These are phyloP conservation scores for Candida suzukii DNA, from an alignment of 805 yeast genomes.

Conservation along the genomic window DNA sequence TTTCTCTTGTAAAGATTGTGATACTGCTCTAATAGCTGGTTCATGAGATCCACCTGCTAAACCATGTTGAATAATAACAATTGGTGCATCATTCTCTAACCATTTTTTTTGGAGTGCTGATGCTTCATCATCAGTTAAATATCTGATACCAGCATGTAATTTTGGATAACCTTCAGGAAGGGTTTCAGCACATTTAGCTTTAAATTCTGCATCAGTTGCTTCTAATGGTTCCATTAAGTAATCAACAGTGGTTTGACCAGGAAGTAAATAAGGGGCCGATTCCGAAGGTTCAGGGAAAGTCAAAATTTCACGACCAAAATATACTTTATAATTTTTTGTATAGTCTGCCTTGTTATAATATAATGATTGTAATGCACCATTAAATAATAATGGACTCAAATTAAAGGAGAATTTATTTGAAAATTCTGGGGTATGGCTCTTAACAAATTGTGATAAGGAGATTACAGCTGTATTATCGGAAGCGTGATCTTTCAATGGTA, in stretches of 20 bases:
- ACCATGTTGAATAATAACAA: constrained; percentile 62
- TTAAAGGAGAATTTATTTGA: constrained; percentile 28
- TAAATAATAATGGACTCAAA: constrained; percentile 39
- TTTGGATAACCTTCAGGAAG: constrained; percentile 48
- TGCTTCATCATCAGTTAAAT: constrained; percentile 40
- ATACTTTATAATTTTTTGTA: constrained; percentile 32
- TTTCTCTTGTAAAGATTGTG: constrained; percentile 33
- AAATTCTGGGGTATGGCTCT: constrained; percentile 33
- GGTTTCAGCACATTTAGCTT: constrained; percentile 28
- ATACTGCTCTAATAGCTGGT: constrained; percentile 55
- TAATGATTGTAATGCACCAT: constrained; percentile 45
- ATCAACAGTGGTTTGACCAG: constrained; percentile 42
- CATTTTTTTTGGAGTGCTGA: constrained; percentile 23
- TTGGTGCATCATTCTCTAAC: constrained; percentile 39
- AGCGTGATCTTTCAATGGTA: constrained; percentile 13
- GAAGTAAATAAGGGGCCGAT: constrained; percentile 12
- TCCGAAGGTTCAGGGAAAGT: constrained; percentile 28
- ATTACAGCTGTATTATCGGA: constrained; percentile 10
- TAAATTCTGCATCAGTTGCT: constrained; percentile 17
- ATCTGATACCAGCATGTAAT: constrained; percentile 65
- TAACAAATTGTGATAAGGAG: constrained; percentile 28
- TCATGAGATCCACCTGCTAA: constrained; percentile 79
- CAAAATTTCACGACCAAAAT: constrained; percentile 38
- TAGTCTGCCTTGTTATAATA: constrained; percentile 39
- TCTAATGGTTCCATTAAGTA: constrained; percentile 31